Conservation (phyloP, 1,284 basidiomycete genomes). For the Tilletia setariae region DNA sequence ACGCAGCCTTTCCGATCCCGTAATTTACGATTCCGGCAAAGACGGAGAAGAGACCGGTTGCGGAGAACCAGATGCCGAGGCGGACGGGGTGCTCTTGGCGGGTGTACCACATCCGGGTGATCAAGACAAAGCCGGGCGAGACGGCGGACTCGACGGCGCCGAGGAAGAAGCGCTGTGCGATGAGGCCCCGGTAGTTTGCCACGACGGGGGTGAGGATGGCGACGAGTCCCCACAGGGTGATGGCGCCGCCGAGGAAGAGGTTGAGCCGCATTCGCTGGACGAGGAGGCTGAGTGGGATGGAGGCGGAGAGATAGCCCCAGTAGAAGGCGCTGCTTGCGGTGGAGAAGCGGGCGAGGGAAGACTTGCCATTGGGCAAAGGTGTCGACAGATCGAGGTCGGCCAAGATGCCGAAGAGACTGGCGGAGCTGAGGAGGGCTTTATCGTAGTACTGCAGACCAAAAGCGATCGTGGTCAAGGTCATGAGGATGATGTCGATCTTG, state of each 20-base stretch:
- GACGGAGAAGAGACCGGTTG: conserved; percentile 57
- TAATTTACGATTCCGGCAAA: conserved; percentile 59
- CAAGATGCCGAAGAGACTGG: conserved; percentile 59
- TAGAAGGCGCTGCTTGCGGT: conserved; percentile 55
- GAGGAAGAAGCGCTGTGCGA: conserved; percentile 56
- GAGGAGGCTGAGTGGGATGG: conserved; percentile 57
- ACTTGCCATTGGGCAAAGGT: conserved; percentile 48
- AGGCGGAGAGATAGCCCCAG: conserved; percentile 58
- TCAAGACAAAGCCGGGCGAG: conserved; percentile 59
- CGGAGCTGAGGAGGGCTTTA: conserved; percentile 59
- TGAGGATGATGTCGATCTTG: conserved; percentile 40
- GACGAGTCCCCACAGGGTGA: conserved; percentile 58
- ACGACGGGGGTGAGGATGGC: conserved; percentile 59
- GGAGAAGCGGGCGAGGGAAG: conserved; percentile 34
- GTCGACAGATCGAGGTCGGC: conserved; percentile 53
- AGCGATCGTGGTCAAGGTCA: conserved; percentile 58
- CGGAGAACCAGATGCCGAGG: conserved; percentile 58
- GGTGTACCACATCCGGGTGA: conserved; percentile 60
- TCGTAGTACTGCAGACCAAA: conserved; percentile 60
- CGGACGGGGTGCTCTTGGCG: conserved; percentile 41
- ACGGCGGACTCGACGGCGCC: conserved; percentile 55
- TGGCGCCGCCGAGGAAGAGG: conserved; percentile 37
- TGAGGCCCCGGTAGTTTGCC: conserved; percentile 56
- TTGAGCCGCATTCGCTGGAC: conserved; percentile 58
- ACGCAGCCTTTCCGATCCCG: conserved; percentile 56